Conservation (phyloP, 139 green algal genomes). For the Nannochloris sp. region DNA sequence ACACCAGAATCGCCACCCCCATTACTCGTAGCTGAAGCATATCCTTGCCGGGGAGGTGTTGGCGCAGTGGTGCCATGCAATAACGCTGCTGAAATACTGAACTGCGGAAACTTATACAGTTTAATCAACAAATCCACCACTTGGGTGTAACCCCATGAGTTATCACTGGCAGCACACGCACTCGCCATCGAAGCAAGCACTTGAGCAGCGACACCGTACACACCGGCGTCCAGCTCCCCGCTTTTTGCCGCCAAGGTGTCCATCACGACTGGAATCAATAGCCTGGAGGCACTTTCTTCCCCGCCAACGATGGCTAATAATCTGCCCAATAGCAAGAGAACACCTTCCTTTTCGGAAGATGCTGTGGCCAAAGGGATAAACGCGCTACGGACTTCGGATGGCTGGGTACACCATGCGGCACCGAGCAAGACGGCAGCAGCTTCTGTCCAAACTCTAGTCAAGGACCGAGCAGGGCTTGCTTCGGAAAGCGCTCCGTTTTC, state of each 20-base stretch:
- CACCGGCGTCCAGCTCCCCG: background rate
- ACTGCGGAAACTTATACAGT: slow-evolving; percentile 41
- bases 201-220: slow-evolving; percentile 18
- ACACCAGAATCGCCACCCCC: slow-evolving; percentile 15
- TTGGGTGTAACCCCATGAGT: slow-evolving; percentile 34
- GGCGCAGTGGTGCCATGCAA: slow-evolving; percentile 17
- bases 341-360: background rate
- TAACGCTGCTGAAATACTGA: slow-evolving; percentile 15
- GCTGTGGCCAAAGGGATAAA: slow-evolving; percentile 18
- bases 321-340: slow-evolving; percentile 5
- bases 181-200: slow-evolving; percentile 17
- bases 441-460: slow-evolving; percentile 8
- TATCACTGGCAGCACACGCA: slow-evolving; percentile 10
- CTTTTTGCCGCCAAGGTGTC: slow-evolving; percentile 17
- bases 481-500: no score
- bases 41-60: background rate
- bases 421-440: slow-evolving; percentile 12
- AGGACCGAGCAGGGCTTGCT: background rate
- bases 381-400: background rate
- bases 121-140: slow-evolving; percentile 46
- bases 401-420: slow-evolving; percentile 4
- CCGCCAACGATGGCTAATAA: slow-evolving; percentile 12
- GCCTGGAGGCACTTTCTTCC: slow-evolving; percentile 6
- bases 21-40: background rate
- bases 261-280: slow-evolving; percentile 23